Conservation (phyloP, 192 early-diverging fungal genomes). For the Coemansia interrupta region DNA sequence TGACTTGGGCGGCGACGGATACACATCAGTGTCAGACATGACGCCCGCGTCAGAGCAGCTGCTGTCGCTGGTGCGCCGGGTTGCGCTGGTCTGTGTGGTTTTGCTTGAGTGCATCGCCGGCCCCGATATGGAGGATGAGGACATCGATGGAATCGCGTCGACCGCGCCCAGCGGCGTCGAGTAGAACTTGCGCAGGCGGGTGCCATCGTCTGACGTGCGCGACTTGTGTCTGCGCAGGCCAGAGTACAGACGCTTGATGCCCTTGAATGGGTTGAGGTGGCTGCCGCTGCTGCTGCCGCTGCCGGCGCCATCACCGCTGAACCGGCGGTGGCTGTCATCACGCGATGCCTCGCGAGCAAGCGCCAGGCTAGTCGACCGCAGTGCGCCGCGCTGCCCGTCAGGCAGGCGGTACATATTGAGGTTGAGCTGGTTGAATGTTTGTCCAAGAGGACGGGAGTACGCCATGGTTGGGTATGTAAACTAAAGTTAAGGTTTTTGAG, state of each 20-base stretch:
- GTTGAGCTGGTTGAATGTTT: slow-evolving; percentile 54
- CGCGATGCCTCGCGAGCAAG: slow-evolving; percentile 43
- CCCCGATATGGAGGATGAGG: neutral
- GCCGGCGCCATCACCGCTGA: slow-evolving; percentile 15
- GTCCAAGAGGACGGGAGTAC: slow-evolving; percentile 45
- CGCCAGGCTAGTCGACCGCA: slow-evolving; percentile 41
- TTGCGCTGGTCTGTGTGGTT: slow-evolving; percentile 10
- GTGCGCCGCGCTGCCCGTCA: slow-evolving; percentile 49
- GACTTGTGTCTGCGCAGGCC: slow-evolving; percentile 39
- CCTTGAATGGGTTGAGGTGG: slow-evolving; percentile 45
- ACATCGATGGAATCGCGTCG: neutral
- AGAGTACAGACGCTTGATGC: slow-evolving; percentile 46
- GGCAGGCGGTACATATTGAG: slow-evolving; percentile 52
- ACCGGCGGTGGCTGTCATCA: slow-evolving; percentile 21
- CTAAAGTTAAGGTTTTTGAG: neutral
- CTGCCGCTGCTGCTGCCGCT: slow-evolving; percentile 17
- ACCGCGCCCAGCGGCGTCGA: slow-evolving; percentile 25
- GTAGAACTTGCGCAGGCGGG: slow-evolving; percentile 46
- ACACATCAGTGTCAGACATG: neutral
- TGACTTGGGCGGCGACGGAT: slow-evolving; percentile 19
- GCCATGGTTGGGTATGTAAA: slow-evolving; percentile 23
- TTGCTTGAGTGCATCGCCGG: slow-evolving; percentile 14
- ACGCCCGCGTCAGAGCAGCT: slow-evolving; percentile 6
- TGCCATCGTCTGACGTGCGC: slow-evolving; percentile 17
- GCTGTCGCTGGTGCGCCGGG: slow-evolving; percentile 26